phyloP scores from a whole-genome alignment of 768 basidiomycete species.

The Agrocybe pediades region DNA sequence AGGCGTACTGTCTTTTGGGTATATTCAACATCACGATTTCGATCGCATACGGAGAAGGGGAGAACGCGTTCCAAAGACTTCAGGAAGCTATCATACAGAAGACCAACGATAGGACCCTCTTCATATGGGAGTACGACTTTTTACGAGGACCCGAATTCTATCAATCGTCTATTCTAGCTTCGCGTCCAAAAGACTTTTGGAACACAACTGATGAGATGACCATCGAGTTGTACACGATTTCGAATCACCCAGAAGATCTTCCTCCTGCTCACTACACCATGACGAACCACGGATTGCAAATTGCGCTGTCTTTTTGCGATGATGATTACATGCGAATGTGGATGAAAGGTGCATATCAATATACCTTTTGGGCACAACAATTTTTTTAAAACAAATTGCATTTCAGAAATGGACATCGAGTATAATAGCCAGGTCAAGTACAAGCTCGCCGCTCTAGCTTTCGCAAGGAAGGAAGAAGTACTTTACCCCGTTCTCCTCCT shows the following conservation, averaged over 20 bases:
- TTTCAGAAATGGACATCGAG: neutral
- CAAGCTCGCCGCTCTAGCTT: neutral
- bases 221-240: neutral
- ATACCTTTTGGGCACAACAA: neutral
- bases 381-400: neutral
- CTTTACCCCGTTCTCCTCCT: neutral
- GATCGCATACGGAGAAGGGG: slow-evolving; percentile 1
- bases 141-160: neutral
- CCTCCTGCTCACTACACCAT: neutral
- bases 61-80: neutral
- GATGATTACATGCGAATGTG: neutral
- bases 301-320: neutral
- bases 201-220: neutral
- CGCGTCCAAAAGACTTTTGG: neutral
- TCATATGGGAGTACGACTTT: neutral
- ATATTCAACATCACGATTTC: slow-evolving; percentile 1
- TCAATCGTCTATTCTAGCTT: neutral
- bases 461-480: neutral
- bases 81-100: neutral
- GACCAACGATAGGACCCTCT: neutral
- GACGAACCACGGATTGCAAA: neutral
- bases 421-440: neutral
- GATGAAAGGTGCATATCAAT: neutral
- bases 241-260: neutral
- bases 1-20: slow-evolving; percentile 1